Conservation (phyloP, 2,329 filamentous ascomycete species). For the Fusarium sacchari region DNA sequence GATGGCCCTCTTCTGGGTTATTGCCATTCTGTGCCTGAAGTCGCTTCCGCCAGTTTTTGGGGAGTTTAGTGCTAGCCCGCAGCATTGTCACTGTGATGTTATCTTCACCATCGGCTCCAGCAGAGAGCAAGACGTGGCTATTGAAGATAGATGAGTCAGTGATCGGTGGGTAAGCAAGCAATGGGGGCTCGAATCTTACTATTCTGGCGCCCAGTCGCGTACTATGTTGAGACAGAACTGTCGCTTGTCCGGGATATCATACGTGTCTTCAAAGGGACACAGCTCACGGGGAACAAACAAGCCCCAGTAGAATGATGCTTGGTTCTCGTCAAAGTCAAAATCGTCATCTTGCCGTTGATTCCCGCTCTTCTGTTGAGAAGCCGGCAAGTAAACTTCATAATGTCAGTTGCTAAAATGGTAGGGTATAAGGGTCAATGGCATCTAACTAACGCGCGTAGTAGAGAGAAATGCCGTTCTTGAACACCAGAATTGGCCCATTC, state of each 20-base stretch:
- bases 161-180: background rate
- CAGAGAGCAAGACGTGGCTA: background rate
- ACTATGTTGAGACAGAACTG: background rate
- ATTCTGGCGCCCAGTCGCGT: background rate
- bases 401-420: background rate
- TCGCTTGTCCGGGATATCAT: background rate
- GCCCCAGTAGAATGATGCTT: background rate
- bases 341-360: rapidly evolving
- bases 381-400: background rate
- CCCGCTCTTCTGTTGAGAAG: background rate
- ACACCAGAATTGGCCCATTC: background rate
- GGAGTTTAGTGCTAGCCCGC: background rate
- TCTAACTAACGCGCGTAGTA: background rate
- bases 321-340: background rate
- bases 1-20: background rate
- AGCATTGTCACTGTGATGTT: background rate
- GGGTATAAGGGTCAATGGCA: background rate
- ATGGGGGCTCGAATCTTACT: background rate
- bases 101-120: background rate
- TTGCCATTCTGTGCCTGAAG: background rate
- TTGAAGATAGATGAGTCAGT: background rate
- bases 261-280: background rate
- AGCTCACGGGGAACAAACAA: background rate
- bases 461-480: background rate
- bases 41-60: background rate